Percentiles rank a stretch among this genome's conserved stretches.
Evolutionary conservation across 2,329 filamentous ascomycete genomes (phyloP).

Genomic region (Pseudonectria foliicola): DNA sequence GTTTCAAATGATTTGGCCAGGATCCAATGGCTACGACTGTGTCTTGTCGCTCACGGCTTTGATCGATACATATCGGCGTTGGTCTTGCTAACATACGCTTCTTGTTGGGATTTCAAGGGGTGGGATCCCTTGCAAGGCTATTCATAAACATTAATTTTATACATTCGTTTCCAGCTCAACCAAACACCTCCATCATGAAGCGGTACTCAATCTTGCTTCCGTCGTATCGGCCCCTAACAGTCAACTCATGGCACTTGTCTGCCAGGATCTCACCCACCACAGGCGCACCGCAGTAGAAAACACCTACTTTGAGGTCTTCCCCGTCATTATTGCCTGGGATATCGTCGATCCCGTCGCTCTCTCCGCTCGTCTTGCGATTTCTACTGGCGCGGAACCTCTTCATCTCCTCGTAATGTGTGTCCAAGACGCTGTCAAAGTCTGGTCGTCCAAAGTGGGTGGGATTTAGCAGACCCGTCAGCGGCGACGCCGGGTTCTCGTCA

Average conservation of each 20-base stretch:
- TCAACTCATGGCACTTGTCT: conserved; percentile 45
- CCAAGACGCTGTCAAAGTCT: conserved; percentile 45
- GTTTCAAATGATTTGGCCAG: no score
- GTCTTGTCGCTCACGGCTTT: no score
- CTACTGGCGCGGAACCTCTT: conserved; percentile 26
- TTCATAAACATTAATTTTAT: no score
- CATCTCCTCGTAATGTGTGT: conserved; percentile 48
- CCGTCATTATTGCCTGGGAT: conserved; percentile 14
- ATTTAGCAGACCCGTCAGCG: conserved; percentile 46
- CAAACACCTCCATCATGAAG: conserved; percentile 53
- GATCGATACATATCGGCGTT: no score
- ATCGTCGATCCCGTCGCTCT: not conserved
- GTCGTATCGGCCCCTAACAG: conserved; percentile 42
- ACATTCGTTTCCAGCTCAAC: conserved; percentile 16
- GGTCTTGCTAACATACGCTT: no score
- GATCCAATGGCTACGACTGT: no score
- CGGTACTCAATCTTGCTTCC: conserved; percentile 46
- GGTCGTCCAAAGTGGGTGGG: conserved; percentile 48
- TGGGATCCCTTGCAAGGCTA: no score
- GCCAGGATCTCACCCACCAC: conserved; percentile 49
- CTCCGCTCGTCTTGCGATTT: conserved; percentile 1
- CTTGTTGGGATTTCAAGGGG: no score
- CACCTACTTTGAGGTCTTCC: conserved; percentile 40
- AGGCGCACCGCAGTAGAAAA: conserved; percentile 51
- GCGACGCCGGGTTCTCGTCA: conserved; percentile 40